Evolutionary conservation across 371 early-diverging fungal genomes (phyloP), one percentile per base, ranked within the genome.

Genomic region (Lichtheimia ornata): DNA sequence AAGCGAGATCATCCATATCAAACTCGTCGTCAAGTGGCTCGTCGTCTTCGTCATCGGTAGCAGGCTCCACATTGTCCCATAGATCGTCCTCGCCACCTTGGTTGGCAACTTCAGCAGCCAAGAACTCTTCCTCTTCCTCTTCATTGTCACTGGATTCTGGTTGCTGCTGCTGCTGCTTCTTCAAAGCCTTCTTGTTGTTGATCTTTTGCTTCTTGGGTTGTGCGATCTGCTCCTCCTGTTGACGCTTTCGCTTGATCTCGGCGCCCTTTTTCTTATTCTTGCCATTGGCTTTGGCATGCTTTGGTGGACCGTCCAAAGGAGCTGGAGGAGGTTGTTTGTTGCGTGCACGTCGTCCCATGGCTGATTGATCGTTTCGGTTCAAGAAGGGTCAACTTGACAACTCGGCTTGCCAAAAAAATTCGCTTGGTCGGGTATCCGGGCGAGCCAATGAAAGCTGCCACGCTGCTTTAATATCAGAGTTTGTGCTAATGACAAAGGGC

Each of bases 31-130:
- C 78, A 18, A 66, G 42, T n/a, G 65, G 56, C 3, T 64, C 67
- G 1, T 71, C 77, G 40, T 80, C 79, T 22, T 77, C 75, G 27
- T 78, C 84, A 56, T 84, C 84, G 22, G 79, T 73, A 20, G 76
- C 84, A 25, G 80, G 73, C 22, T 70, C 70, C n/a, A 76, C 77
- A 58, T 84, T 77, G 56, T 87, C 78, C 74, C 73, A 77, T 13
- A 73, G 65, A 64, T 78, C 78, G 13, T 71, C 73, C 15, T 40
- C 57, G 5, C 51, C 70, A 40, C 18, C 41, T 14, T 40, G 15
- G 42, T 51, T 55, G 1, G 22, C 22, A 49, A 51, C 45, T 35
- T 57, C 50, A 25, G 35, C 50, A 25, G 35, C 61, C 41, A 56
- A 24, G 43, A 47, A 45, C n/a, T 50, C 45, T 57, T 52, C 56